Percentiles rank a stretch among this genome's conserved stretches.
Evolutionary conservation across 352 stramenopile genomes (phyloP).

Genomic region (Phytopythium kandeliae): DNA sequence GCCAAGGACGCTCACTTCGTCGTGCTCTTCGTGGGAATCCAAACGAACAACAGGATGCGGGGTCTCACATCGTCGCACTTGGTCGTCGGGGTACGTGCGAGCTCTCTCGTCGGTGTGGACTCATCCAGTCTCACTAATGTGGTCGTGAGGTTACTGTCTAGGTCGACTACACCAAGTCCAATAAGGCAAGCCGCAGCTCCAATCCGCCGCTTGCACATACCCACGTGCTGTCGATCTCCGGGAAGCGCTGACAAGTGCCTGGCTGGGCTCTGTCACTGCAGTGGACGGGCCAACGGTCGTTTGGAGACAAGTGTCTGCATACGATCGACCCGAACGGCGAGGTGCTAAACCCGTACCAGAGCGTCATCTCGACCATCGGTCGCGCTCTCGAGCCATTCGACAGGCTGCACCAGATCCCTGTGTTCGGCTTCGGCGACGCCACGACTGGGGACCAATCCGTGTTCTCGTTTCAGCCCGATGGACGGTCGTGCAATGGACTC

Average conservation of each 20-base stretch:
- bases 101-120: too few species aligned
- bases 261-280: slow-evolving; percentile 13
- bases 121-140: too few species aligned
- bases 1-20: not conserved
- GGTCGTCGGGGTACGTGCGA: slow-evolving; percentile 50
- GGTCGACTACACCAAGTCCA: slow-evolving; percentile 79
- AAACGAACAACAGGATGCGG: slow-evolving; percentile 20
- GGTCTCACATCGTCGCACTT: slow-evolving; percentile 64
- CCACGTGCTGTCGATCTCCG: too few species aligned
- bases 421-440: slow-evolving; percentile 69
- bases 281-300: slow-evolving; percentile 65
- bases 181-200: slow-evolving; percentile 33
- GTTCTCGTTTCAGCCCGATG: slow-evolving; percentile 41
- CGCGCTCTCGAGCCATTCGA: slow-evolving; percentile 60
- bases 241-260: slow-evolving; percentile 1
- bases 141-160: slow-evolving; percentile 9
- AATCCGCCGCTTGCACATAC: not conserved
- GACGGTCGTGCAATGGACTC: slow-evolving; percentile 42
- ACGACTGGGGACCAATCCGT: slow-evolving; percentile 44
- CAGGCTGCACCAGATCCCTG: slow-evolving; percentile 65
- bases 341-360: slow-evolving; percentile 64
- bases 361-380: slow-evolving; percentile 65
- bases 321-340: slow-evolving; percentile 45
- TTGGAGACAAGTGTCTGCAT: slow-evolving; percentile 60
- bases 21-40: not conserved